These are phyloP conservation scores for Aspergillus nomiae DNA, from an alignment of 2,329 filamentous ascomycete species.

Conservation along the genomic window DNA sequence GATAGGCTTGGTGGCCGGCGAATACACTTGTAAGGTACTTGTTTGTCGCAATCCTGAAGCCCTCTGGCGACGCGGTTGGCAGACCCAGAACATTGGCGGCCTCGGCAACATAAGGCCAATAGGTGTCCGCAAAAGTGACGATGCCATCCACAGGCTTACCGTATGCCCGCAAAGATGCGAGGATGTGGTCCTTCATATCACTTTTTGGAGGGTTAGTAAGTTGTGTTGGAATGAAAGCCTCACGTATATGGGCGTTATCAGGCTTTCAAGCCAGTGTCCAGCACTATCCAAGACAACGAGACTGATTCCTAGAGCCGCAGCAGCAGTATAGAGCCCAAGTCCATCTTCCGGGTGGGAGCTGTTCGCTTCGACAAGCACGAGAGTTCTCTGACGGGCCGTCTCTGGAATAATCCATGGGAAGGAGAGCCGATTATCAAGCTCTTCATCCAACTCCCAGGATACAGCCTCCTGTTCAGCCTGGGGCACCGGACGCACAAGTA, in stretches of 20 bases:
- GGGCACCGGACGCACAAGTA: not conserved
- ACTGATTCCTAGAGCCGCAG: conserved; percentile 1
- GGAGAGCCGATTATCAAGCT: not conserved
- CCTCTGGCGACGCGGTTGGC: not conserved
- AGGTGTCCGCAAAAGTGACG: not conserved
- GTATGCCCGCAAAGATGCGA: not conserved
- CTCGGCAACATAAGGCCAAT: not conserved
- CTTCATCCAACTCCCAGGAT: not conserved
- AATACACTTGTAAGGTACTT: not conserved
- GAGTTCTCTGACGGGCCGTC: not conserved
- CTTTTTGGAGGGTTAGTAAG: not conserved
- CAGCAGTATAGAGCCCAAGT: not conserved
- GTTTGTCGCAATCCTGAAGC: not conserved
- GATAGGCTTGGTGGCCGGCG: not conserved
- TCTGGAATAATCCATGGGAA: conserved; percentile 1
- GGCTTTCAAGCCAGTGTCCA: not conserved
- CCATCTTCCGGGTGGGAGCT: not conserved
- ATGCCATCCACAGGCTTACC: not conserved
- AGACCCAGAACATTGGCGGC: not conserved
- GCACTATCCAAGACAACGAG: conserved; percentile 2
- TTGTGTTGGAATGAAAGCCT: not conserved
- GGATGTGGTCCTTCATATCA: not conserved
- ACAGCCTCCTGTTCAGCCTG: not conserved
- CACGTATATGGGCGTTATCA: not conserved
- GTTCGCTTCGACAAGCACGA: not conserved